Evolutionary conservation across 2,329 filamentous ascomycete species (phyloP), one percentile per base, ranked within the genome.

Genomic region (Trichoderma pleuroti): DNA sequence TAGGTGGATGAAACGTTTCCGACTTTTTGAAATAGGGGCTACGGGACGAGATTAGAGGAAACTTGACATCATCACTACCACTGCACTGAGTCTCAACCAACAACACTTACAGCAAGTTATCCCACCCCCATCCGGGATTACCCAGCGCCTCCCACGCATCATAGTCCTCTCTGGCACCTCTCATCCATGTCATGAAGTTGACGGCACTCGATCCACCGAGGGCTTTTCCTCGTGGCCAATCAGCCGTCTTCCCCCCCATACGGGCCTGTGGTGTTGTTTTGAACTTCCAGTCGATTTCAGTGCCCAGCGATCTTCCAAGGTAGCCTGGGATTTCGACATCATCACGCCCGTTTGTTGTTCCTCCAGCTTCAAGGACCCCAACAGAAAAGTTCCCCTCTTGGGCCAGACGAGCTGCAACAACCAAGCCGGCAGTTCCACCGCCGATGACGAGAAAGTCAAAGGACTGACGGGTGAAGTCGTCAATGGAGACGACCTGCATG

Each of bases 171-270:
- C 75, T 78, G 62, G 80, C 81, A 8, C 82, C 85, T 36, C 84
- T 81, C 67, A 82, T 83, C 81, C 82, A 84, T 61, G 87, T 85
- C 85, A 89, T 86, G 72, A 86, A 87, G 73, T 90, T 90, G 61
- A 90, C 82, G 0, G 86, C 86, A 18, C 84, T 87, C 8, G 89
- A 88, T 8, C 90, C 91, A 21, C 91, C 91, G 0, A 92, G 82
- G 0, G 87, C 85, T 70, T 80, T 84, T 8, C 84, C 84, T 16
- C 83, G 76, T 0, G 81, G 80, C 80, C 81, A 84, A 11, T 79
- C 74, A 26, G 86, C 74, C 32, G 64, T 76, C 59, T 85, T 81
- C 1, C 84, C 81, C 3, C 73, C 77, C 5, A 84, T 76, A 2
- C 78, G 79, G 21, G 73, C 68, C 72, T 84, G 83, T 7, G 81